Base-by-base conservation (phyloP, 192 early-diverging fungal species). In the Helicostylum pulchrum region DNA sequence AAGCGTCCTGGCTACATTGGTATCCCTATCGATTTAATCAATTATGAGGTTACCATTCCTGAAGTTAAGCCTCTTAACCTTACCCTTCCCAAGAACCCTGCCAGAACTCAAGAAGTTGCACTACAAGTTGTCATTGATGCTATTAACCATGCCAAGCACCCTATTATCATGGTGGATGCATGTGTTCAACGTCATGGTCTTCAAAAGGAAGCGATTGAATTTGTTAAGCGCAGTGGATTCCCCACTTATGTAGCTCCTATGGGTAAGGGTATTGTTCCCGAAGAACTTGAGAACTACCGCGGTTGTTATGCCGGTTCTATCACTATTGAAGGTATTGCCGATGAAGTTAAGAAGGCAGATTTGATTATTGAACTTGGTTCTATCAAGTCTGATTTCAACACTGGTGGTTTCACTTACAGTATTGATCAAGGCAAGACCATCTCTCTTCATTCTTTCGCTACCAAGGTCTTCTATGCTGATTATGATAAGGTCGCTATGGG, bases 341-440 rank as follows among this genome's bases (percentile, higher is more conserved):
- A 69, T 10, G 80, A 77, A 55, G 67, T 81, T n/a, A 42, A 68
- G 46, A 15, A 53, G 2, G 30, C 68, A 7, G 78, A 81, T 55
- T 58, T 80, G 34, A 72, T 81, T 39, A 21, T 81, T 12, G 67
- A 67, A 20, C 43, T 81, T 46, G 80, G 80, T 9, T 52, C 75
- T 1, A 57, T 80, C 58, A 75, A 80, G 39, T 60, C 75, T 30
- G 80, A 81, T 70, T 80, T 75, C 61, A 81, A 81, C 43, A 81
- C 80, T 1, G 80, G 80, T 65, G 78, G 78, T 20, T 80, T 80
- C 66, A 78, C 78, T n/a, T 74, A 70, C 50, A 64, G 57, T 7
- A 53, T 80, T 26, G 65, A 71, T 26, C 58, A 32, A 30, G 66
- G 51, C 5, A 71, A 68, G 53, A 52, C 75, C 4, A 74, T 80